Base-by-base conservation (phyloP, 805 yeast genomes). In the Ogataea ganodermae region DNA sequence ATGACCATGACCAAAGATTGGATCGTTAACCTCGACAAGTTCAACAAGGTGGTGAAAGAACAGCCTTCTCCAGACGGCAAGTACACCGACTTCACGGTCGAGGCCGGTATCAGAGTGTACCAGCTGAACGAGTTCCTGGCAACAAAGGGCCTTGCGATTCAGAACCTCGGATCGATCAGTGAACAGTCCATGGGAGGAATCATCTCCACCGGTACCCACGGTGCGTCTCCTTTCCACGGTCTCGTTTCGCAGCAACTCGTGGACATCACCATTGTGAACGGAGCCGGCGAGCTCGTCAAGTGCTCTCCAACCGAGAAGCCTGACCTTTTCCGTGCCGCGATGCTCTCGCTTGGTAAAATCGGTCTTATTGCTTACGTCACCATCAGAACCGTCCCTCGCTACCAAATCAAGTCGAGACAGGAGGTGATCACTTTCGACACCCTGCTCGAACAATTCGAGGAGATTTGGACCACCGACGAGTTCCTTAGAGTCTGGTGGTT, bases 401-500 rank as follows among this genome's bases (percentile, higher is more conserved):
- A 87, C 68, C 87, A 88, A 48, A 77, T 92, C 52, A 84, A 80
- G 65, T 84, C 96, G 7, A 75, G 79, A 41, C 94, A 89, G 63
- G 96, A 89, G 67, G 84, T 90, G 30, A 83, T 92, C 58, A 72
- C 81, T 22, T 89, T 92, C 60, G 86, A 85, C 20, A 80, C 89
- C 6, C 69, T 92, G 20, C 67, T 92, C 56, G 70, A 73, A 12
- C 73, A 80, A 50, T 89, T 96, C 89, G 89, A 86, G 55, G 73
- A 74, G 12, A 67, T 92, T 37, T 92, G 97, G 96, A 80, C 87
- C 3, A 82, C 89, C 39, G 78, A 89, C n/a, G 99, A 92, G 69
- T 92, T 82, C 61, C 85, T 90, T 38, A 80, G 98, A 54, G 80
- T 90, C 42, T 92, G 98, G 97, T 94, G 98, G 98, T 94, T 86